A percentile compares a stretch with the other conserved stretches of the same genome.
Conservation (phyloP, 768 basidiomycete genomes). For the Rhodotorula paludigena region DNA sequence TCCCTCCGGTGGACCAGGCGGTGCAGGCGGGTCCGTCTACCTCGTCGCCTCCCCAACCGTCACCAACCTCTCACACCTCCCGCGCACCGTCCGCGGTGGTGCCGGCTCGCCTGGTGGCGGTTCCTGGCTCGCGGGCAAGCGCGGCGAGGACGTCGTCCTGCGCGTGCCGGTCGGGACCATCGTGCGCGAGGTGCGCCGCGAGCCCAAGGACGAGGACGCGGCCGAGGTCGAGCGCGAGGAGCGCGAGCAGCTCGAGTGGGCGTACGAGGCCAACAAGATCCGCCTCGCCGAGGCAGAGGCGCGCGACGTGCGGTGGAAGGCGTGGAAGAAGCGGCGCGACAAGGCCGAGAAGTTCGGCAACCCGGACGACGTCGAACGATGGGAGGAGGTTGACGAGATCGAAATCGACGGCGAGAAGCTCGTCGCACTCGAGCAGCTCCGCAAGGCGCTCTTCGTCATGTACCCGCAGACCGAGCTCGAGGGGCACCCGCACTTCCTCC, state of each 20-base stretch:
- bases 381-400: conserved; percentile 24
- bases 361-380: conserved; percentile 14
- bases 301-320: conserved; percentile 59
- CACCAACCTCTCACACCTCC: conserved; percentile 69
- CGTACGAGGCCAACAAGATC: conserved; percentile 52
- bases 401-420: conserved; percentile 24
- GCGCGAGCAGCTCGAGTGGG: conserved; percentile 30
- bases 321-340: conserved; percentile 38
- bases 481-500: conserved; percentile 35
- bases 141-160: conserved; percentile 66
- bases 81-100: conserved; percentile 62
- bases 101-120: conserved; percentile 72
- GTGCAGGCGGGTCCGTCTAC: conserved; percentile 80
- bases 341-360: conserved; percentile 13
- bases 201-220: conserved; percentile 64
- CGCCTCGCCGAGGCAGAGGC: conserved; percentile 54
- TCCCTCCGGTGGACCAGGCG: conserved; percentile 90
- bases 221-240: conserved; percentile 54
- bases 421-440: conserved; percentile 12
- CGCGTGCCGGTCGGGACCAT: conserved; percentile 86
- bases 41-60: conserved; percentile 71
- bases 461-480: conserved; percentile 34
- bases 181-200: conserved; percentile 64
- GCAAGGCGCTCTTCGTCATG: conserved; percentile 33
- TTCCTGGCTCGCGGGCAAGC: conserved; percentile 77